Evolutionary conservation across 805 yeast species (phyloP).

Genomic region (Candida taoyuanica): DNA sequence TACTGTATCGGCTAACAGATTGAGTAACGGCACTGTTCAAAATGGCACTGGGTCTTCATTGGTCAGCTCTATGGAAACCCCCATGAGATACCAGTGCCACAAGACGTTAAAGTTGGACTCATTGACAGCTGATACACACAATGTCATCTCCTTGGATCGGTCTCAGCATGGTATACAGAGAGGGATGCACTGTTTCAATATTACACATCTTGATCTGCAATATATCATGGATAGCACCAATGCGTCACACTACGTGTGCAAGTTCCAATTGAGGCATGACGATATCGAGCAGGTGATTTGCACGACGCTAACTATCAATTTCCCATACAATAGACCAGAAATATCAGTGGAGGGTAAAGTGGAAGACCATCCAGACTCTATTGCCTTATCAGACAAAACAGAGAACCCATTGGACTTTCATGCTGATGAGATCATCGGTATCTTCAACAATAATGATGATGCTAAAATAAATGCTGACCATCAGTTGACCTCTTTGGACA

Average conservation of each 20-base stretch:
- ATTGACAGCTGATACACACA: background rate
- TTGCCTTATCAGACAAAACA: background rate
- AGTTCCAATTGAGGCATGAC: background rate
- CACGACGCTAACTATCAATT: background rate
- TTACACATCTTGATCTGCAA: background rate
- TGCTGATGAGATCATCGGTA: conserved; percentile 3
- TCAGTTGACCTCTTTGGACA: background rate
- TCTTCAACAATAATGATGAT: background rate
- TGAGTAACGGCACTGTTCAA: conserved; percentile 10
- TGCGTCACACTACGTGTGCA: conserved; percentile 2
- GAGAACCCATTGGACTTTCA: background rate
- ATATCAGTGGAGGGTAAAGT: too few relatives aligned
- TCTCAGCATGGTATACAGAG: background rate
- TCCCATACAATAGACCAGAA: background rate
- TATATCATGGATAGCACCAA: background rate
- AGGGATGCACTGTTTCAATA: background rate
- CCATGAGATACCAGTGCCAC: background rate
- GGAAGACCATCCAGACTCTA: too few relatives aligned
- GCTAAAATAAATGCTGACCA: background rate
- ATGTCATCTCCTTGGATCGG: background rate
- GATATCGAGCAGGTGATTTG: background rate
- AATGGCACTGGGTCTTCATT: too few relatives aligned
- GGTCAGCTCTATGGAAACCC: too few relatives aligned
- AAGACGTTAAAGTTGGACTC: background rate
- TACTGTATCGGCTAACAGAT: conserved; percentile 7